Conservation (phyloP, 2,329 filamentous ascomycete species). For the Botrytis porri region DNA sequence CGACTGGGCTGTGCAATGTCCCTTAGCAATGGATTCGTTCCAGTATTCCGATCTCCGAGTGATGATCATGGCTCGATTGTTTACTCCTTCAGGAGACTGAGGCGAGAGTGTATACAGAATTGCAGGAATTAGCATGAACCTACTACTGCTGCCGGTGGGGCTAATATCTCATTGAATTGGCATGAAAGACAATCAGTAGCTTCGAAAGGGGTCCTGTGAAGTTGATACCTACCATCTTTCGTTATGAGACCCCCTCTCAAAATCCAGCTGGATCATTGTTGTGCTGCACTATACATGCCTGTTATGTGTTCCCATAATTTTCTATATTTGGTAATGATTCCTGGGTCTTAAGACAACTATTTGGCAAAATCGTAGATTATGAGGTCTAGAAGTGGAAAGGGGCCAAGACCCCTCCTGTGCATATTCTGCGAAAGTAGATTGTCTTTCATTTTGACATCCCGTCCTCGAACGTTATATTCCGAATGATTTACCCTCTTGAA, state of each 20-base stretch:
- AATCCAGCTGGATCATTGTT: background rate
- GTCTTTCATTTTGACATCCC: background rate
- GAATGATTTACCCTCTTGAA: background rate
- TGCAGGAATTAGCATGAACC: background rate
- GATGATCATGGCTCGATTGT: background rate
- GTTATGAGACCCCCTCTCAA: background rate
- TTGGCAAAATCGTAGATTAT: background rate
- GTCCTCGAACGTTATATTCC: background rate
- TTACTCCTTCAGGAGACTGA: background rate
- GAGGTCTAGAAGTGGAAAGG: background rate
- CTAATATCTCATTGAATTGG: background rate
- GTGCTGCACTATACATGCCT: background rate
- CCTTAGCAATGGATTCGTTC: background rate
- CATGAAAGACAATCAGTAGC: background rate
- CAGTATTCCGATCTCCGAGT: background rate
- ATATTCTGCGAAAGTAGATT: background rate
- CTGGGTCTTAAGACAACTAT: background rate
- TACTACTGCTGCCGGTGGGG: background rate
- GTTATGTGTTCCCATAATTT: background rate
- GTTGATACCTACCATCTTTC: background rate
- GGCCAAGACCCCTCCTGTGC: background rate
- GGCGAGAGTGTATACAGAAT: background rate
- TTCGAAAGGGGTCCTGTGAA: background rate
- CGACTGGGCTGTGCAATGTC: background rate
- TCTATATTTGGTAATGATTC: background rate